Conservation (phyloP, 768 basidiomycete genomes). For the Solioccasus polychromus region DNA sequence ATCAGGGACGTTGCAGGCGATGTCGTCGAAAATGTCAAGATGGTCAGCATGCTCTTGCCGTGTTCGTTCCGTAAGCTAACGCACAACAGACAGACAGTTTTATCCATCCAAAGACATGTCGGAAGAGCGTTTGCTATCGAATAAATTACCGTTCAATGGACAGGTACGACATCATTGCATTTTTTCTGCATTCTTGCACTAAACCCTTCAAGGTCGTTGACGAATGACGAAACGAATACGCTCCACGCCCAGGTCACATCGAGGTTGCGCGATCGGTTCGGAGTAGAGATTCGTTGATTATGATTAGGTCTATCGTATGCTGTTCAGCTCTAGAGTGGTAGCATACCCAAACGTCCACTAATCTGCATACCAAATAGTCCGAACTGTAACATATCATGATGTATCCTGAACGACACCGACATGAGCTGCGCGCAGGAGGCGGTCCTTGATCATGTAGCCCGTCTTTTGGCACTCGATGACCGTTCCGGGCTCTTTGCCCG, state of each 20-base stretch:
- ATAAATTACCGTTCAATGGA: conserved; percentile 98
- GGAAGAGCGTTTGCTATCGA: conserved; percentile 81
- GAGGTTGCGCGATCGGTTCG: conserved; percentile 56
- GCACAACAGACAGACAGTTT: conserved; percentile 81
- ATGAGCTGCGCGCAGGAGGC: conserved; percentile 91
- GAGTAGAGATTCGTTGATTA: conserved; percentile 85
- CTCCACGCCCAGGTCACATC: conserved; percentile 63
- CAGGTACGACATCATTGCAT: conserved; percentile 48
- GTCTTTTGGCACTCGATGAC: conserved; percentile 88
- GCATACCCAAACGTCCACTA: conserved; percentile 14
- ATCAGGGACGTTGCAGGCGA: conserved; percentile 93
- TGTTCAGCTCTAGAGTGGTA: conserved; percentile 18
- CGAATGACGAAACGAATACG: conserved; percentile 86
- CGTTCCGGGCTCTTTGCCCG: conserved; percentile 85
- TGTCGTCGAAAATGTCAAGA: conserved; percentile 83
- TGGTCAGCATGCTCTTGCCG: conserved; percentile 44
- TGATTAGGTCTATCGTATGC: conserved; percentile 34
- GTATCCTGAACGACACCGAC: conserved; percentile 89
- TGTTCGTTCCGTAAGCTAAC: conserved; percentile 1
- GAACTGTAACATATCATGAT: conserved; percentile 27
- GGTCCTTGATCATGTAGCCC: conserved; percentile 93
- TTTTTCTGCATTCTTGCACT: conserved; percentile 2
- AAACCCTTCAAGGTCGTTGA: conserved; percentile 58
- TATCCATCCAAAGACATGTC: conserved; percentile 80
- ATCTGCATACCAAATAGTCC: conserved; percentile 1